Conservation (phyloP, 352 stramenopile genomes). For the Globisporangium solare region DNA sequence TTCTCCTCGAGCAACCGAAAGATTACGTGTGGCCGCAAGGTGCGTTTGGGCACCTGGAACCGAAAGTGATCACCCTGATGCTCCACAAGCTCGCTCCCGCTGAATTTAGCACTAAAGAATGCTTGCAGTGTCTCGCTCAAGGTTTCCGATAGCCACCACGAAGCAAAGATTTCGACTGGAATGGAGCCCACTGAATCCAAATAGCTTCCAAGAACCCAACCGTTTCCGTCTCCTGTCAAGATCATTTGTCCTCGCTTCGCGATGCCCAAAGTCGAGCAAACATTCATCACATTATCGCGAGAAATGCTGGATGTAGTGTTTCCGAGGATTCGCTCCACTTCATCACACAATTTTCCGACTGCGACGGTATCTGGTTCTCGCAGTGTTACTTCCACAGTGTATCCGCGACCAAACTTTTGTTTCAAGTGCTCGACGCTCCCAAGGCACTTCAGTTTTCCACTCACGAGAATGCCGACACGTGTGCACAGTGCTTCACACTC, state of each 20-base stretch:
- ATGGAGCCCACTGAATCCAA: conserved; percentile 37
- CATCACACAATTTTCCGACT: conserved; percentile 7
- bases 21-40: conserved; percentile 38
- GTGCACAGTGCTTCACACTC: conserved; percentile 74
- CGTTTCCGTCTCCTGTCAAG: conserved; percentile 30
- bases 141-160: conserved; percentile 55
- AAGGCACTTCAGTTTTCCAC: conserved; percentile 62
- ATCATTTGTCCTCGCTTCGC: conserved; percentile 30
- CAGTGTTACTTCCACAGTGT: conserved; percentile 85
- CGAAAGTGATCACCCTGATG: conserved; percentile 64
- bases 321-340: conserved; percentile 14
- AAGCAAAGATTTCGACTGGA: conserved; percentile 44
- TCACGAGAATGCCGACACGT: conserved; percentile 64
- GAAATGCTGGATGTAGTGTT: conserved; percentile 14
- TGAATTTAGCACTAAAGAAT: conserved; percentile 41
- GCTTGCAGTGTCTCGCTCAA: conserved; percentile 28
- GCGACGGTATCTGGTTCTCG: conserved; percentile 23
- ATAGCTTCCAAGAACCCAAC: conserved; percentile 38
- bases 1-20: conserved; percentile 77
- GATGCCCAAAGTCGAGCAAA: conserved; percentile 30
- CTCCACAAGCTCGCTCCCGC: conserved; percentile 42
- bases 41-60: conserved; percentile 64
- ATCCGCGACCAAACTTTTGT: conserved; percentile 93
- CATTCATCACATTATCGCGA: conserved; percentile 21
- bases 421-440: conserved; percentile 93